Percentiles rank a stretch among this genome's conserved stretches.
Conservation (phyloP, 495 filamentous ascomycete species). For the Lichenothelia convexa region DNA sequence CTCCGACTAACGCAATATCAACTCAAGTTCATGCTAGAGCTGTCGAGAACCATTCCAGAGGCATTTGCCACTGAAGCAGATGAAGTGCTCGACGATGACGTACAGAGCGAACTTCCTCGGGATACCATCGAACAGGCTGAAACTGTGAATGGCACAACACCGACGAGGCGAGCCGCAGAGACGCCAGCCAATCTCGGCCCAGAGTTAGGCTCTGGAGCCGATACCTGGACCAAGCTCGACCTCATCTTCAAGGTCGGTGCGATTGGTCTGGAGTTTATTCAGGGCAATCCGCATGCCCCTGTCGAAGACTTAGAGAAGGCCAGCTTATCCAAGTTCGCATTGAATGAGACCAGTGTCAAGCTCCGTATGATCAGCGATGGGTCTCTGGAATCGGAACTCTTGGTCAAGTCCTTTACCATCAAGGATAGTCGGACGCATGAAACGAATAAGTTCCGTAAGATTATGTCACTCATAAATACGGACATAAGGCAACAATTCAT, state of each 20-base stretch:
- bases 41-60: constrained; percentile 67
- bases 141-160: constrained; percentile 11
- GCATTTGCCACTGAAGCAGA: constrained; percentile 67
- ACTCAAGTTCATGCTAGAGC: constrained; percentile 66
- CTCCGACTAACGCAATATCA: constrained; percentile 78
- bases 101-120: constrained; percentile 43
- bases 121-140: constrained; percentile 31
- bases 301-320: constrained; percentile 59
- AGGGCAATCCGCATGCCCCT: constrained; percentile 52
- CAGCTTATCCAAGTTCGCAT: constrained; percentile 79
- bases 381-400: constrained; percentile 78
- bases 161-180: constrained; percentile 17
- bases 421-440: constrained; percentile 70
- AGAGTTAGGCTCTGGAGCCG: constrained; percentile 41
- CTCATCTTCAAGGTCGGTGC: constrained; percentile 78
- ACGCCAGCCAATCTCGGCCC: constrained; percentile 37
- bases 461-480: constrained; percentile 92
- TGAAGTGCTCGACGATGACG: constrained; percentile 43
- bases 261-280: constrained; percentile 73
- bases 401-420: constrained; percentile 90
- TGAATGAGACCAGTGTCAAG: constrained; percentile 83
- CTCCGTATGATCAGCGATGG: constrained; percentile 87
- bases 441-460: constrained; percentile 89
- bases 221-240: constrained; percentile 84
- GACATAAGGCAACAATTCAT: constrained; percentile 90